A percentile compares a stretch with the other conserved stretches of the same genome.
These are phyloP conservation scores for Drosera spatulata DNA, from an alignment of 179 eudicot species.

Conservation along the genomic window DNA sequence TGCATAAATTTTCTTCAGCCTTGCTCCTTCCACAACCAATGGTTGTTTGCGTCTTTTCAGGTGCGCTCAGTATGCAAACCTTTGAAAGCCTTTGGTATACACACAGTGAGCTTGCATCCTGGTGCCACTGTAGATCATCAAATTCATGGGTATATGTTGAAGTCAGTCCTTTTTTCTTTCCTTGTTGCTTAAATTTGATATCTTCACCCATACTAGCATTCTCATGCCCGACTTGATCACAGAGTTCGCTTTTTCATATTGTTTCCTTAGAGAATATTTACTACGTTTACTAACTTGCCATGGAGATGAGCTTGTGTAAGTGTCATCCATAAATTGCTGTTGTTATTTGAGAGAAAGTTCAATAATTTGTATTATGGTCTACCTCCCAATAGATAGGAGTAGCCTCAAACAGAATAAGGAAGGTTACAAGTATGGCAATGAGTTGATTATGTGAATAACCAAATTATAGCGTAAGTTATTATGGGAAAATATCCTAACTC, in stretches of 20 bases:
- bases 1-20: background rate
- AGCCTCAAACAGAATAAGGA: too few relatives aligned
- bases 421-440: too few relatives aligned
- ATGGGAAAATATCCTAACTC: too few relatives aligned
- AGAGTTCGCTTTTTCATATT: background rate
- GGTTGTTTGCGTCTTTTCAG: conserved; percentile 24
- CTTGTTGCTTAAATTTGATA: background rate
- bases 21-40: background rate
- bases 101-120: conserved; percentile 82
- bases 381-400: too few relatives aligned
- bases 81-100: conserved; percentile 65
- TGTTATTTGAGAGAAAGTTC: too few relatives aligned
- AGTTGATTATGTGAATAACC: too few relatives aligned
- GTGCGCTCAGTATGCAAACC: conserved; percentile 81
- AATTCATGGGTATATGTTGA: conserved; percentile 56
- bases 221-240: background rate
- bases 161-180: background rate
- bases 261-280: too few relatives aligned
- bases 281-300: too few relatives aligned
- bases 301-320: too few relatives aligned
- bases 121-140: conserved; percentile 83
- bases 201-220: background rate
- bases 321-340: too few relatives aligned
- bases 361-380: too few relatives aligned
- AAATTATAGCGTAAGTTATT: too few relatives aligned